Evolutionary conservation across 306 rosid species (phyloP).

Genomic region (Vigna nakashimae): DNA sequence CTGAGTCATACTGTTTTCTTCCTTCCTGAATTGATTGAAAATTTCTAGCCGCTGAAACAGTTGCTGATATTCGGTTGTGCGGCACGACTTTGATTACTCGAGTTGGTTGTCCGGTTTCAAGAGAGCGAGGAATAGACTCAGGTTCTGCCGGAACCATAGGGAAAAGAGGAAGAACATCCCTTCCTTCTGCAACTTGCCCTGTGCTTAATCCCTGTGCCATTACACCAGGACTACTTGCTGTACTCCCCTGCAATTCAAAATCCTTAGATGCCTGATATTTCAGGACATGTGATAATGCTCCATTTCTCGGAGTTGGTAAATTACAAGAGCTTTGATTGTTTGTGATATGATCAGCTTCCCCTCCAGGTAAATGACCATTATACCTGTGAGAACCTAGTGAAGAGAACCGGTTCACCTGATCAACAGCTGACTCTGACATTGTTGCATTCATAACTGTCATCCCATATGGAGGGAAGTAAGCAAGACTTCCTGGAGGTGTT

Average conservation of each 20-base stretch:
- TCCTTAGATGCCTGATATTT: conserved; percentile 52
- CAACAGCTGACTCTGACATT: conserved; percentile 64
- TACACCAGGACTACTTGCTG: conserved; percentile 68
- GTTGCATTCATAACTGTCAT: conserved; percentile 63
- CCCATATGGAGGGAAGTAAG: conserved; percentile 76
- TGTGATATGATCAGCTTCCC: conserved; percentile 46
- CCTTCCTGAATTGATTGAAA: conserved; percentile 91
- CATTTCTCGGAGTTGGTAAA: conserved; percentile 54
- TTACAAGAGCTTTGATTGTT: conserved; percentile 57
- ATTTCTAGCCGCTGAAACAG: conserved; percentile 91
- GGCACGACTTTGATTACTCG: conserved; percentile 92
- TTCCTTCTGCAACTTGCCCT: conserved; percentile 52
- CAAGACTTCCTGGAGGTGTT: conserved; percentile 57
- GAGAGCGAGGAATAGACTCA: conserved; percentile 59
- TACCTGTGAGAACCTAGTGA: conserved; percentile 45
- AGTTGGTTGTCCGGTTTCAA: conserved; percentile 51
- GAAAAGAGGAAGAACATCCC: conserved; percentile 62
- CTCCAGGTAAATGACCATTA: conserved; percentile 46
- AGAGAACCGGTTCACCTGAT: conserved; percentile 58
- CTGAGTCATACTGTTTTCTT: conserved; percentile 65
- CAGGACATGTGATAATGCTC: conserved; percentile 46
- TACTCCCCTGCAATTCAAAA: conserved; percentile 72
- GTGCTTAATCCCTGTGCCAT: conserved; percentile 47
- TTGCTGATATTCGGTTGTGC: conserved; percentile 82
- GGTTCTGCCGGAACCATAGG: conserved; percentile 52